These are phyloP conservation scores for Cladosporium phlei DNA, from an alignment of 2,329 filamentous ascomycete genomes.

Conservation along the genomic window DNA sequence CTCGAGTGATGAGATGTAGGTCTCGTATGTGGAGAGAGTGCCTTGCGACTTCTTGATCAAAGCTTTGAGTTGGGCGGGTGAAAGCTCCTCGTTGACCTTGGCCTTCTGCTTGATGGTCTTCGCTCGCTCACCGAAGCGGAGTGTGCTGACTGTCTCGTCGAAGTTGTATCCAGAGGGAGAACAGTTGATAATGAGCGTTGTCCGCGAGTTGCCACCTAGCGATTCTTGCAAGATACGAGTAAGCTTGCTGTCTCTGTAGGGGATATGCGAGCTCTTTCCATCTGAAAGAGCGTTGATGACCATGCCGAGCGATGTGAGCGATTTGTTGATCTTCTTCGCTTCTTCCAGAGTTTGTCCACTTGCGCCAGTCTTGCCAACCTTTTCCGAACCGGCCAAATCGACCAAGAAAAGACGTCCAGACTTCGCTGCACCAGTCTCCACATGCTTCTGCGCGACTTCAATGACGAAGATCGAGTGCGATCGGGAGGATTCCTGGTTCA, in stretches of 20 bases:
- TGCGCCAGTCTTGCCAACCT: slow-evolving; percentile 96
- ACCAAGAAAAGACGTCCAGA: slow-evolving; percentile 96
- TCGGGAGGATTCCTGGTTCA: slow-evolving; percentile 97
- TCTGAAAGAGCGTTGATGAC: slow-evolving; percentile 97
- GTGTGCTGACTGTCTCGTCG: slow-evolving; percentile 82
- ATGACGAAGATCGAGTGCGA: slow-evolving; percentile 98
- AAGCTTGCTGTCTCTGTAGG: slow-evolving; percentile 96
- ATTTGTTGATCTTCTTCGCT: slow-evolving; percentile 99
- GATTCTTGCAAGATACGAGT: slow-evolving; percentile 96
- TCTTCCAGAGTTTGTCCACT: slow-evolving; percentile 96
- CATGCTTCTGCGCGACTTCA: slow-evolving; percentile 94
- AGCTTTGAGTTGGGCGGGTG: slow-evolving; percentile 87
- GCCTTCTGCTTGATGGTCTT: slow-evolving; percentile 99
- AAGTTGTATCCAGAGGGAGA: slow-evolving; percentile 99
- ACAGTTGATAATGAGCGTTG: slow-evolving; percentile 98
- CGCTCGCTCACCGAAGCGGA: slow-evolving; percentile 90
- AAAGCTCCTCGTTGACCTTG: slow-evolving; percentile 98
- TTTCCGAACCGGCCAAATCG: slow-evolving; percentile 96
- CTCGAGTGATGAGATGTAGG: slow-evolving; percentile 78
- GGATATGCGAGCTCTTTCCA: slow-evolving; percentile 92
- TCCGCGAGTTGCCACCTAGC: slow-evolving; percentile 93
- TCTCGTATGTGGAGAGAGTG: slow-evolving; percentile 83
- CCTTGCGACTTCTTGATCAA: slow-evolving; percentile 88
- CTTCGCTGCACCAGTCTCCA: slow-evolving; percentile 92
- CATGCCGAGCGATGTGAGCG: slow-evolving; percentile 95